Base-by-base conservation (phyloP, 2,329 filamentous ascomycete species). In the Nothophoma quercina region DNA sequence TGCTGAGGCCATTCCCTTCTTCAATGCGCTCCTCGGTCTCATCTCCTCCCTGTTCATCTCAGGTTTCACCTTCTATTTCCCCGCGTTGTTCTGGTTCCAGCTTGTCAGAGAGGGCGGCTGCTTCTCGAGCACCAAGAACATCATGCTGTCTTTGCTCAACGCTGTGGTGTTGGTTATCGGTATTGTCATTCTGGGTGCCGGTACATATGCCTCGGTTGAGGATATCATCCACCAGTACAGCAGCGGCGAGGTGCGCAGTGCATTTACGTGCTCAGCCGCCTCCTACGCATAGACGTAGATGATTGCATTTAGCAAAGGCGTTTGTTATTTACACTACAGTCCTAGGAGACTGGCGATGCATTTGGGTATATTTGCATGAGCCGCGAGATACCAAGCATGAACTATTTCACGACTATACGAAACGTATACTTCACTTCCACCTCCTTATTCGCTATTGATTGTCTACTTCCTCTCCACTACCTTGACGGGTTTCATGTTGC, bases 1-100 rank as follows among this genome's bases (percentile, higher is more conserved):
- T 50, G 86, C 88, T 7, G 83, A 88, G 67, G 85, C 85, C 0
- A 88, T 91, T 13, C 88, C 88, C 1, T 84, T 87, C 50, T 91
- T 91, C 77, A 85, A 85, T 68, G 82, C 85, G 41, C 78, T 91
- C 3, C 77, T 91, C n/a, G 85, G 84, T 26, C 74, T 91, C 30
- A 83, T 90, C 47, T 74, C 71, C 3, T 65, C 86, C 5, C 74
- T 89, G 2, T 89, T 89, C 60, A 85, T 84, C 29, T 85, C 80
- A 35, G 89, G 87, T 82, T 90, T 90, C 73, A 87, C 84, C 12
- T 83, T 78, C 55, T 74, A 73, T 59, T 73, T 74, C 61, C 73
- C 73, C 0, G 73, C 54, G 1, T 53, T 73, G 16, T 71, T 75
- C 55, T 76, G 70, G 81, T 75, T 59, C 59, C 53, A 46, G 35